These are phyloP conservation scores for Phytophthora ohioensis DNA, from an alignment of 352 stramenopile species.

Conservation along the genomic window DNA sequence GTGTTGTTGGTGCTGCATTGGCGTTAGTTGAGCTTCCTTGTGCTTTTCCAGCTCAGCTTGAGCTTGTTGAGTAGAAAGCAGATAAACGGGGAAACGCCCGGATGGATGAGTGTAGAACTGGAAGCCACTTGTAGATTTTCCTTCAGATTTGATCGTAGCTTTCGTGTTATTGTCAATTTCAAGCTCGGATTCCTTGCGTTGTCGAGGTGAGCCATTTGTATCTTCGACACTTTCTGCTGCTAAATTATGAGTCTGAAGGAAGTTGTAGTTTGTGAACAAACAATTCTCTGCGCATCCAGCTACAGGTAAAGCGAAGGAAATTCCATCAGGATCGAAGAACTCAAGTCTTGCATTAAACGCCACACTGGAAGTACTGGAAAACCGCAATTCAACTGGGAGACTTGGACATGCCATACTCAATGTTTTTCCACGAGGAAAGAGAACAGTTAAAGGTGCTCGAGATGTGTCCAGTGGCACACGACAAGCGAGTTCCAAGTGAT, in stretches of 20 bases:
- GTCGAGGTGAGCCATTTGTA: conserved; percentile 1
- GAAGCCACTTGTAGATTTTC: conserved; percentile 20
- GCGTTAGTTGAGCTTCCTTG: conserved; percentile 16
- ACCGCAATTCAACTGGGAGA: conserved; percentile 89
- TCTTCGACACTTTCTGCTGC: conserved; percentile 22
- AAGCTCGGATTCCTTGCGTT: conserved; percentile 19
- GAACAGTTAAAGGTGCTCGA: conserved; percentile 82
- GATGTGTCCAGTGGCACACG: conserved; percentile 77
- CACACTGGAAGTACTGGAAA: conserved; percentile 84
- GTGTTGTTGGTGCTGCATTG: conserved; percentile 1
- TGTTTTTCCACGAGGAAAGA: conserved; percentile 91
- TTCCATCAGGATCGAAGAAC: conserved; percentile 93
- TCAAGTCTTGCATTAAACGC: conserved; percentile 93
- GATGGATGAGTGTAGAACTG: conserved; percentile 62
- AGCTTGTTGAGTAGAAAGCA: conserved; percentile 56
- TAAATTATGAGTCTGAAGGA: conserved; percentile 64
- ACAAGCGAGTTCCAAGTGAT: conserved; percentile 91
- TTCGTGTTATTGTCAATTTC: conserved; percentile 5
- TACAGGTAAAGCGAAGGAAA: conserved; percentile 86
- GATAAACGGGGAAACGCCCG: conserved; percentile 67
- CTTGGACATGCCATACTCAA: conserved; percentile 84
- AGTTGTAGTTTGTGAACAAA: conserved; percentile 91
- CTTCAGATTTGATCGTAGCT: background rate
- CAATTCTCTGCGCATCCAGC: conserved; percentile 93
- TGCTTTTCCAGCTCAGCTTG: conserved; percentile 51